Evolutionary conservation across 768 basidiomycete genomes (phyloP), one percentile per base, ranked within the genome.

Genomic region (Austroboletus eburneus): DNA sequence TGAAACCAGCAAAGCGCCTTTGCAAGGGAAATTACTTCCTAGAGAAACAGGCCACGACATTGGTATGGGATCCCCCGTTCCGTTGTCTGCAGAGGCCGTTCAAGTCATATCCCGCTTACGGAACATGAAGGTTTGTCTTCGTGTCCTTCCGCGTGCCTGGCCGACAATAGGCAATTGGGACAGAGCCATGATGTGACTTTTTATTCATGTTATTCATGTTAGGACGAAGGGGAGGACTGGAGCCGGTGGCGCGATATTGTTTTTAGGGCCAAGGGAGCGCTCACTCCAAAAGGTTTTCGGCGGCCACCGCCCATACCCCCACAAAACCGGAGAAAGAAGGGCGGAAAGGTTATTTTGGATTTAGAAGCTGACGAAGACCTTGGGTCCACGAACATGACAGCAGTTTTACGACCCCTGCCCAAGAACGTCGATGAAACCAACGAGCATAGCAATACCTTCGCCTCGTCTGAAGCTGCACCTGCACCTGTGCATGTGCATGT

Each of bases 151-250:
- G 24, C 42, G n/a, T 33, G 20, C 8, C 9, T 27, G 42, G n/a
- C 42, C 16, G 3, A 21, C n/a, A 23, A 45, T 12, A 20, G 21
- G 24, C 48, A n/a, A n/a, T n/a, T n/a, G n/a, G n/a, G n/a, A n/a
- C n/a, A n/a, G n/a, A n/a, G n/a, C n/a, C n/a, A n/a, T 27, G 27
- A 27, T 27, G 27, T 27, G 27, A 5, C 27, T 12, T 12, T 38
- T 21, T 9, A 17, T 43, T 47, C n/a, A 18, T 23, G 33, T 5
- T 6, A 5, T 5, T 34, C 38, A 39, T 45, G 6, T 16, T 45
- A 89, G 85, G 91, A 94, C 58, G 85, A 88, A 67, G 78, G 81
- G 46, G 91, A 94, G 60, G 90, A 93, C 56, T 91, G 85, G 86
- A 80, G 87, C 48, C 79, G 91, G 36, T 90, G 87, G 87, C 76